A percentile compares a stretch with the other conserved stretches of the same genome.
Evolutionary conservation across 768 basidiomycete genomes (phyloP).

Genomic region (Pleurotus pulmonarius): DNA sequence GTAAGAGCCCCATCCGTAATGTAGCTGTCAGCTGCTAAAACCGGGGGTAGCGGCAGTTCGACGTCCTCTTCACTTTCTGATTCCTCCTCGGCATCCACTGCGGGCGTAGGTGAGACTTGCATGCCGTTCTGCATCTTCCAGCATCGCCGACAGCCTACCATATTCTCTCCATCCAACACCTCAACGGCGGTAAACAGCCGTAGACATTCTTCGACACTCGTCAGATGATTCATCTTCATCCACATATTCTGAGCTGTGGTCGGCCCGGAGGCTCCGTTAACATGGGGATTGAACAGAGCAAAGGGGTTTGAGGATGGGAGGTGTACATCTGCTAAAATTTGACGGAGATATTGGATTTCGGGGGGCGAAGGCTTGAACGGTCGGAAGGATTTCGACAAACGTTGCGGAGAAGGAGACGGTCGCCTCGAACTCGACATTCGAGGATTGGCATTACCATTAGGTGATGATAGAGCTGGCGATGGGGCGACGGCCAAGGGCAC

Average conservation of each 20-base stretch:
- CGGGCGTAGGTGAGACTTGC: conserved; percentile 25
- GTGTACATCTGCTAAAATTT: conserved; percentile 60
- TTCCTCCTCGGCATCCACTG: conserved; percentile 25
- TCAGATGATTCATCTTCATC: conserved; percentile 44
- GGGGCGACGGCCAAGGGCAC: not conserved
- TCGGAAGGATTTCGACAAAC: conserved; percentile 21
- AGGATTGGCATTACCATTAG: not conserved
- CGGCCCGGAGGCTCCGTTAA: conserved; percentile 11
- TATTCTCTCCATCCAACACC: conserved; percentile 88
- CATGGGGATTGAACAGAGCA: conserved; percentile 39
- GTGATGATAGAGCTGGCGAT: not conserved
- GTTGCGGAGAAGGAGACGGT: conserved; percentile 13
- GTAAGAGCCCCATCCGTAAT: conserved; percentile 12
- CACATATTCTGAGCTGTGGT: conserved; percentile 32
- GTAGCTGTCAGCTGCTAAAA: not conserved
- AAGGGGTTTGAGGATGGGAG: conserved; percentile 42
- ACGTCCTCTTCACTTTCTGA: conserved; percentile 27
- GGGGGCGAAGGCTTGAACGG: conserved; percentile 51
- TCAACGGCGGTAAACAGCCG: conserved; percentile 92
- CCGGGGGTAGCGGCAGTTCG: conserved; percentile 5
- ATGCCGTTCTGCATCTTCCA: conserved; percentile 87
- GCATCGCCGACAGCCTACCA: conserved; percentile 89
- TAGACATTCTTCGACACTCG: conserved; percentile 75
- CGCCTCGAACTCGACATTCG: not conserved
- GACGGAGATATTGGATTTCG: conserved; percentile 65